Evolutionary conservation across 768 basidiomycete genomes (phyloP), one percentile per base, ranked within the genome.

Genomic region (Harrya chromipes): DNA sequence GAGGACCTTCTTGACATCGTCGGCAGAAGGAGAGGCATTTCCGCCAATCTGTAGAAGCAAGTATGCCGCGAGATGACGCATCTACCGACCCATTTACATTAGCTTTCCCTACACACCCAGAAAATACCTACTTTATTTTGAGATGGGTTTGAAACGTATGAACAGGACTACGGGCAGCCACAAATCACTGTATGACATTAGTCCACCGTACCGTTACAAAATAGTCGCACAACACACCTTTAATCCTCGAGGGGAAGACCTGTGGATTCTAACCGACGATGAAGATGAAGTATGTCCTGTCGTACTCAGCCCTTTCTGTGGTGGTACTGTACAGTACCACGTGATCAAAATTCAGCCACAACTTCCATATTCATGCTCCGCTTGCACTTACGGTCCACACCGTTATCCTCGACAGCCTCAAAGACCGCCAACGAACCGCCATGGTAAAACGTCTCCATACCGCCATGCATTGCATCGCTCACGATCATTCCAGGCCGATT

Each of bases 21-120:
- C 79, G 47, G 89, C 90, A 53, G 86, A 84, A 56, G 97, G 94
- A 55, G 80, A 82, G 63, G 84, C 74, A 66, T 97, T 97, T 48
- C 97, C 97, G 59, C 93, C 97, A 68, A 84, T 81, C 72, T 89
- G 87, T 75, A 97, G 93, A 70, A 99, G 92, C 53, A 99, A 84
- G 80, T 97, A 98, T 59, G 93, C 91, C 75, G 93, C 94, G 72
- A 97, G 76, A 68, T 93, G 75, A 73, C 89, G 89, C 90, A 93
- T 93, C 87, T 89, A 59, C 26, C 11, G 16, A 36, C 45, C 11
- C 49, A 39, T 47, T 29, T 27, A 37, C 36, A 47, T 40, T 35
- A 37, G 6, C 33, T 35, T 24, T 43, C 19, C 40, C 40, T 50
- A 8, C 27, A 38, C 4, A 20, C 20, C 19, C 8, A 46, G 16